Base-by-base conservation (phyloP, 23 red algal genomes). In the Agarophyton chilense region DNA sequence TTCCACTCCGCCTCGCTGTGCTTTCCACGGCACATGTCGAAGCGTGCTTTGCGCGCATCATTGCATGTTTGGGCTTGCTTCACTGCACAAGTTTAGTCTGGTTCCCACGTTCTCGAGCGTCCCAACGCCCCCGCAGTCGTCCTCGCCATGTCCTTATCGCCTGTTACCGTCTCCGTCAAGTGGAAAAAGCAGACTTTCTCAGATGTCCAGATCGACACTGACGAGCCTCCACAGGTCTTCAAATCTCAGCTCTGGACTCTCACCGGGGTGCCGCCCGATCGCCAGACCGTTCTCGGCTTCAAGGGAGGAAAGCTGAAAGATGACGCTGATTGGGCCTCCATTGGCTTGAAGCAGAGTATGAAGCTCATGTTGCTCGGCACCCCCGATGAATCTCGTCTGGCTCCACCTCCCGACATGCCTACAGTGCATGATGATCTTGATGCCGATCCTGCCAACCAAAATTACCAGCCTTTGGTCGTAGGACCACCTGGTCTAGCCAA, bases 221-320 rank as follows among this genome's bases (percentile, higher is more conserved):
- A 44, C 0, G 83, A 85, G 29, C 36, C 95, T 17, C 75, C 92
- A 29, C 49, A 77, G 45, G 44, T 94, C 14, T 94, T 98, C 75
- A 94, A 86, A 78, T 54, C 84, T 18, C 95, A 94, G 54, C 87
- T 98, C 36, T 94, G 78, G 72, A 90, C 90, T 0, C 67, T 94
- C 14, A 98, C 95, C 35, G 76, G 86, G 52, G 93, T 99, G n/a
- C 91, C 97, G 31, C 90, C 93, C 36, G 60, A 74, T 35, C 90
- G 97, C 34, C 97, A 95, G 79, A 96, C 93, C 35, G 86, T 98
- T 16, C 25, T 99, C 0, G 94, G 93, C 33, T 79, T 99, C 76
- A 93, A 93, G 60, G 93, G 93, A 11, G 92, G 91, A 22, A 95
- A 95, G 84, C 78, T 86, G 11, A 33, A 64, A 0, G 84, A 88